Conservation (phyloP, 1,284 basidiomycete genomes). For the Naganishia sp. region DNA sequence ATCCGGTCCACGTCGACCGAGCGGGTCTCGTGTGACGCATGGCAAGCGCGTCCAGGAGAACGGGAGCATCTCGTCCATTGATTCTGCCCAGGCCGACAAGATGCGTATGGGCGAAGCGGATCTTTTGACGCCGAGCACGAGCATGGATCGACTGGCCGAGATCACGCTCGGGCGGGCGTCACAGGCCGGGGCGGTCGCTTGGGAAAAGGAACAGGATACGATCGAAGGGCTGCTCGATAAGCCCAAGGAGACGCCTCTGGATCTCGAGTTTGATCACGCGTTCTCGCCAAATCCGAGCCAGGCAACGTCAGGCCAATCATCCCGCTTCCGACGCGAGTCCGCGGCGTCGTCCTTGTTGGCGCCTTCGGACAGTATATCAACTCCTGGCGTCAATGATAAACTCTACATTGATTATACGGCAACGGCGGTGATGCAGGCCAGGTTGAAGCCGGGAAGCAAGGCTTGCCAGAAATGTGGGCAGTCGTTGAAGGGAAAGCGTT, state of each 20-base stretch:
- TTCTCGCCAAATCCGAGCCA: conserved; percentile 13
- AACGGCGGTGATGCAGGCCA: conserved; percentile 3
- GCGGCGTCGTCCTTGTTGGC: conserved; percentile 19
- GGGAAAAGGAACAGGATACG: conserved; percentile 34
- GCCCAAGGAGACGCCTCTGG: conserved; percentile 34
- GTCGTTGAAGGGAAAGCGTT: conserved; percentile 72
- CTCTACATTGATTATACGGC: conserved; percentile 11
- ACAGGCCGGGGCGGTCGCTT: background rate
- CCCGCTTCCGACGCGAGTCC: conserved; percentile 17
- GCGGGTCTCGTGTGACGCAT: conserved; percentile 34
- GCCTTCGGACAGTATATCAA: conserved; percentile 31
- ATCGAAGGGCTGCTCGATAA: conserved; percentile 61
- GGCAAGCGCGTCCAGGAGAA: background rate
- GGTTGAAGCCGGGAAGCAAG: conserved; percentile 20
- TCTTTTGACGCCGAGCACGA: conserved; percentile 51
- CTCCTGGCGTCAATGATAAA: conserved; percentile 9
- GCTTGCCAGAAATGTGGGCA: conserved; percentile 68
- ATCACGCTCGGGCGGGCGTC: conserved; percentile 28
- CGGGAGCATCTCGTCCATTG: conserved; percentile 44
- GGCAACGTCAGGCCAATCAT: conserved; percentile 9
- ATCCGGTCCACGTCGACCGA: conserved; percentile 32
- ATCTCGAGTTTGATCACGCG: background rate
- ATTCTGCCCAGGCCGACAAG: conserved; percentile 25
- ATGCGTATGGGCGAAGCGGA: conserved; percentile 25
- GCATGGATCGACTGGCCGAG: conserved; percentile 48